Percentiles rank a stretch among this genome's conserved stretches.
phyloP scores from a whole-genome alignment of 805 yeast species.

The Candida koratica region DNA sequence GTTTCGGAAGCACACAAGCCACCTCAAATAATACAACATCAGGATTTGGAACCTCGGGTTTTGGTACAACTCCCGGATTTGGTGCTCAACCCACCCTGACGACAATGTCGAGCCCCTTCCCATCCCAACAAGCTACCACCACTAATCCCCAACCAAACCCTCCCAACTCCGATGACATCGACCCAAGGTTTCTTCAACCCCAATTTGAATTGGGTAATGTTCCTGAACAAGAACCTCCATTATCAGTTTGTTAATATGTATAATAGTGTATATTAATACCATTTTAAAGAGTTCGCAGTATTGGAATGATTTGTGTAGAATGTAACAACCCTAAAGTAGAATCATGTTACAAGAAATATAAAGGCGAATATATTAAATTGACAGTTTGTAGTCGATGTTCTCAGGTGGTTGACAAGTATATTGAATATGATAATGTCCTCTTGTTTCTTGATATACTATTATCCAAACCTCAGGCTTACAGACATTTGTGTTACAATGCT shows the following conservation, averaged over 20 bases:
- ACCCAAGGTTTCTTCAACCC: conserved; percentile 44
- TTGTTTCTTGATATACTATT: conserved; percentile 79
- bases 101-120: not conserved
- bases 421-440: conserved; percentile 83
- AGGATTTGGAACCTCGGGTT: conserved; percentile 11
- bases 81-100: not conserved
- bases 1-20: conserved; percentile 1
- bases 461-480: conserved; percentile 80
- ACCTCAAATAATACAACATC: not conserved
- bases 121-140: conserved; percentile 5
- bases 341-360: conserved; percentile 65
- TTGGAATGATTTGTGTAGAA: conserved; percentile 94
- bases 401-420: conserved; percentile 80
- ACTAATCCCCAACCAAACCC: not conserved
- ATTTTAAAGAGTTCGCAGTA: too few species aligned
- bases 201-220: conserved; percentile 56
- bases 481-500: conserved; percentile 80
- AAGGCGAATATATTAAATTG: conserved; percentile 73
- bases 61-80: not conserved
- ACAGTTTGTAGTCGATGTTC: conserved; percentile 73
- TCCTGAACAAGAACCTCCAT: conserved; percentile 74
- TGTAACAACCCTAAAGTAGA: conserved; percentile 62
- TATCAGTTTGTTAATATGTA: conserved; percentile 7
- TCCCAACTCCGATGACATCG: conserved; percentile 5
- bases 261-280: not conserved